Evolutionary conservation across 768 basidiomycete species (phyloP).

Genomic region (Cyathus striatus): DNA sequence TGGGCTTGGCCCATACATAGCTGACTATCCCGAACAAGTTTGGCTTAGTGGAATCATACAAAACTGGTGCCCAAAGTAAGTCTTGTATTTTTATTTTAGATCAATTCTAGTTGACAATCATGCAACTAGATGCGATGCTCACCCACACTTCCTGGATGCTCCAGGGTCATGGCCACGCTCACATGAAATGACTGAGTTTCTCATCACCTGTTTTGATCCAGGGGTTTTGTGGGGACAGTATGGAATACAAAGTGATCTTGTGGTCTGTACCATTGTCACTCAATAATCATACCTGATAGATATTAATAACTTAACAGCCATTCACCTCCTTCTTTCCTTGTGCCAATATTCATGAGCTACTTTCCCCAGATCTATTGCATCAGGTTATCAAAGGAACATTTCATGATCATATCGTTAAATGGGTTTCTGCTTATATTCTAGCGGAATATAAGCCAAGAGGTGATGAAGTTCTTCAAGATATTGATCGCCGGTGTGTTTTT

Average conservation of each 20-base stretch:
- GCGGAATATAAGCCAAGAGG: conserved; percentile 9
- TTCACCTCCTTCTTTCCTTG: conserved; percentile 25
- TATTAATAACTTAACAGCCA: conserved; percentile 12
- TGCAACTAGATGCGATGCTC: conserved; percentile 15
- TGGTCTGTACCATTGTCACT: conserved; percentile 16
- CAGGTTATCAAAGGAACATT: conserved; percentile 37
- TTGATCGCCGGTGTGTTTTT: conserved; percentile 17
- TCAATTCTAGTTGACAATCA: background rate
- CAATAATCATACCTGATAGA: background rate
- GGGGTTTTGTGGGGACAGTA: conserved; percentile 25
- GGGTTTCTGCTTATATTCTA: conserved; percentile 20
- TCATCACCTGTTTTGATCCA: conserved; percentile 18
- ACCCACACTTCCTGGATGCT: conserved; percentile 12
- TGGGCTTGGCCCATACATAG: conserved; percentile 26
- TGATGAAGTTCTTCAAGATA: conserved; percentile 19
- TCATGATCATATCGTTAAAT: conserved; percentile 33
- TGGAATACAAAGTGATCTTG: conserved; percentile 24
- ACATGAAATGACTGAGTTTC: conserved; percentile 16
- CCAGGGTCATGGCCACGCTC: conserved; percentile 9
- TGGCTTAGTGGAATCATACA: conserved; percentile 18
- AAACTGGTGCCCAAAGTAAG: conserved; percentile 14
- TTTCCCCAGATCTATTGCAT: conserved; percentile 30
- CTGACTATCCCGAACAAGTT: conserved; percentile 33
- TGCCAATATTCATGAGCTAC: conserved; percentile 28
- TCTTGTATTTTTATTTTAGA: background rate